Conservation (phyloP, 106 monocot genomes). For the Phalaenopsis aphrodite region DNA sequence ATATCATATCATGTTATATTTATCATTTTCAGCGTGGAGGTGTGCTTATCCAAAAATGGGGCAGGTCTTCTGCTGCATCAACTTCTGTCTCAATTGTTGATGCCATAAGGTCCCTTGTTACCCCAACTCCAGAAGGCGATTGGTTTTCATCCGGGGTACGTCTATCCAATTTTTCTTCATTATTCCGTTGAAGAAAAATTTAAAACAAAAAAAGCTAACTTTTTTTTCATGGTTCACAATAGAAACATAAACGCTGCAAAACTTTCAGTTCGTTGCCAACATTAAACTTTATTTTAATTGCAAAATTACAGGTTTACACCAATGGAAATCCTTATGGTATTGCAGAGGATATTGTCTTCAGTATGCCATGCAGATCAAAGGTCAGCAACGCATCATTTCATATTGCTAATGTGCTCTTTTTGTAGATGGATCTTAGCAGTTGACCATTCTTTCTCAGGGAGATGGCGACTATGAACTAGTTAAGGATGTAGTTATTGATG, state of each 20-base stretch:
- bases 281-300: not conserved
- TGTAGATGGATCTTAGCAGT: not conserved
- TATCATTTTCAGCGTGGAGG: slow-evolving; percentile 66
- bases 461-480: slow-evolving; percentile 95
- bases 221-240: not conserved
- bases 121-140: slow-evolving; percentile 84
- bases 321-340: slow-evolving; percentile 95
- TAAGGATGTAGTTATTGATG: slow-evolving; percentile 68
- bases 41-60: slow-evolving; percentile 94
- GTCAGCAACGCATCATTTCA: slow-evolving; percentile 14
- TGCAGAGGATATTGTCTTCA: slow-evolving; percentile 88
- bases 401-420: not conserved
- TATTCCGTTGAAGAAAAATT: not conserved
- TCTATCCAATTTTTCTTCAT: not conserved
- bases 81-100: slow-evolving; percentile 94
- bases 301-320: slow-evolving; percentile 64
- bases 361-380: slow-evolving; percentile 93
- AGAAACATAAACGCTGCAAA: not conserved
- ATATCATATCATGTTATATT: not conserved
- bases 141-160: slow-evolving; percentile 98
- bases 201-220: not conserved
- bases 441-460: slow-evolving; percentile 41
- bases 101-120: slow-evolving; percentile 80
- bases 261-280: not conserved
- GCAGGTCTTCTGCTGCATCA: slow-evolving; percentile 96